Evolutionary conservation across 805 yeast species (phyloP).

Genomic region (Candida glaebosa): DNA sequence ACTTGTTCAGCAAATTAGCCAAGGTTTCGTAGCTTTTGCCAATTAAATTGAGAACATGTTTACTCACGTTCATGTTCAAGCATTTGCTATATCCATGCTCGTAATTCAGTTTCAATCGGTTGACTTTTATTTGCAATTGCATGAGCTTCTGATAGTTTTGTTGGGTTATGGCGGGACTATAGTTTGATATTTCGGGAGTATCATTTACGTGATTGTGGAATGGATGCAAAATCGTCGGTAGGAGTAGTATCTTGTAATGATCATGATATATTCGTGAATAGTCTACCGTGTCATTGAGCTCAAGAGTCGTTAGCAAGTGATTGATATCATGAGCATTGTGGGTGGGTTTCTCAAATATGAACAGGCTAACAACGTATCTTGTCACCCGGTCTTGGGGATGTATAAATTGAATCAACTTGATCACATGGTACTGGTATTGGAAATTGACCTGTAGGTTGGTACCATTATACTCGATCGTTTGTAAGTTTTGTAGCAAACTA

Average conservation of each 20-base stretch:
- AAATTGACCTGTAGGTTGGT: conserved; percentile 9
- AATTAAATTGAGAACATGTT: background rate
- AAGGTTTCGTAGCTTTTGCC: conserved; percentile 6
- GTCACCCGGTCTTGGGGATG: background rate
- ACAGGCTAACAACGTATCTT: background rate
- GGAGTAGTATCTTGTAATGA: background rate
- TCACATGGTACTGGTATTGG: conserved; percentile 21
- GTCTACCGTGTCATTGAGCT: background rate
- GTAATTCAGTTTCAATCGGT: background rate
- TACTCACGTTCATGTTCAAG: background rate
- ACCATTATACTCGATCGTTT: background rate
- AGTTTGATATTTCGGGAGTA: background rate
- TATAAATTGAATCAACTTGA: conserved; percentile 11
- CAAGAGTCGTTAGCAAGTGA: background rate
- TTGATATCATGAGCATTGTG: background rate
- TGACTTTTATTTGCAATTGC: background rate
- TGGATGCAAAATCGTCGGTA: background rate
- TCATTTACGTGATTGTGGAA: background rate
- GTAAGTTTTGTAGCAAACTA: background rate
- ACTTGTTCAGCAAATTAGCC: conserved; percentile 16
- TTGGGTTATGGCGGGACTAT: background rate
- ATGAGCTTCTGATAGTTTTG: background rate
- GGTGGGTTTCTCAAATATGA: background rate
- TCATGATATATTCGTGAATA: background rate
- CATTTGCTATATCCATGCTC: background rate